Base-by-base conservation (phyloP, 2,329 filamentous ascomycete genomes). In the Geosmithia morbida region DNA sequence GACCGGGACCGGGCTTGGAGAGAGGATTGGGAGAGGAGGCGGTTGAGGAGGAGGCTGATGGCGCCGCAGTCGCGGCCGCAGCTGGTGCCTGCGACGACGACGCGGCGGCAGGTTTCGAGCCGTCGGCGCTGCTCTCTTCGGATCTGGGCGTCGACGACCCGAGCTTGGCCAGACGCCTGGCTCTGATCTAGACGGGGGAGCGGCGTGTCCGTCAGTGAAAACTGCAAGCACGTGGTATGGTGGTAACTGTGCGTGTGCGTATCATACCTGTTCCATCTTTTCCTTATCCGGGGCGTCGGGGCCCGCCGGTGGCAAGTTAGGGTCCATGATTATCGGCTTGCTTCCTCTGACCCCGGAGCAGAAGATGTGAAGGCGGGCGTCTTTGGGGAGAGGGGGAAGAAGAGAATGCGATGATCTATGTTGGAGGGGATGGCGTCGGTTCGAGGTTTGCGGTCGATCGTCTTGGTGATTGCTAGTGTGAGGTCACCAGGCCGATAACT, bases 221-320 rank as follows among this genome's bases (percentile, higher is more conserved):
- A 26, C 8, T 14, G 40, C 22, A 14, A 29, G 19, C 17, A 16
- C 17, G 7, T 10, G 18, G 26, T n/a, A n/a, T n/a, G n/a, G 22
- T 10, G 30, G 30, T 20, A 26, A n/a, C 17, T 42, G 19, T 20
- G 10, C 7, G 37, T 26, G 20, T 16, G 17, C 19, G 17, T 44
- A 26, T 10, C 61, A 57, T 59, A 69, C 72, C 68, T 75, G 69
- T 50, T 75, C 73, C 72, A 77, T 77, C 58, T 72, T 75, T 58
- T 76, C 72, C 56, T 71, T 69, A 55, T 77, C 73, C 19, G 74
- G 74, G 50, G 71, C 74, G 55, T 77, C 75, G 45, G 65, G 65
- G 54, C 62, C 62, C 18, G 59, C 62, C 18, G 59, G 63, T 58
- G 66, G 62, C 49, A 70, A 64, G 59, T 66, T 66, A 14, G 69